phyloP scores from a whole-genome alignment of 106 monocot genomes.

The Dioscorea alata region DNA sequence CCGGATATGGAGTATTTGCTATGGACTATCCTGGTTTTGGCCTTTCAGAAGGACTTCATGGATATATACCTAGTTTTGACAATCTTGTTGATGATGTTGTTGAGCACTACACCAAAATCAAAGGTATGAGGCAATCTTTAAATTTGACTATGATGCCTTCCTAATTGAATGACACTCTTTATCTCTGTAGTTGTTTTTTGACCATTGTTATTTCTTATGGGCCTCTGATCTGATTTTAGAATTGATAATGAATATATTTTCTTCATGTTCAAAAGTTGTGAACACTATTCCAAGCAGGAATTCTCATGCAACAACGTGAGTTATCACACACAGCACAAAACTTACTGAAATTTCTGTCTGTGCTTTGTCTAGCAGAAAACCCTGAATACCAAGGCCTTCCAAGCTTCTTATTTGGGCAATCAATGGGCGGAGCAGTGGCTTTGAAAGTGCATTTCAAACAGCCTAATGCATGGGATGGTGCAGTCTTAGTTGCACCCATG shows the following conservation, averaged over 20 bases:
- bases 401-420: conserved; percentile 87
- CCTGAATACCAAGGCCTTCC: conserved; percentile 68
- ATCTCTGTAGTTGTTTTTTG: neutral
- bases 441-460: conserved; percentile 81
- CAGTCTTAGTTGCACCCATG: conserved; percentile 93
- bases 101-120: conserved; percentile 82
- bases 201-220: neutral
- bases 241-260: too few species aligned
- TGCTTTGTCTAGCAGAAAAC: conserved; percentile 42
- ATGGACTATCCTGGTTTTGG: conserved; percentile 96
- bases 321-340: too few species aligned
- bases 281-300: too few species aligned
- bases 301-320: too few species aligned
- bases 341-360: neutral
- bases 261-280: too few species aligned
- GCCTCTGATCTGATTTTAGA: too few species aligned
- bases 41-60: conserved; percentile 96
- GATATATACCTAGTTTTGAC: conserved; percentile 85
- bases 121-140: conserved; percentile 39
- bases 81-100: conserved; percentile 66
- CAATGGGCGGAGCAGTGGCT: conserved; percentile 96
- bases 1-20: conserved; percentile 95
- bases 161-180: too few species aligned
- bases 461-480: conserved; percentile 73
- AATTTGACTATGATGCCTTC: too few species aligned